phyloP scores from a whole-genome alignment of 208 protist genomes.

The Wallacemonas sp. region DNA sequence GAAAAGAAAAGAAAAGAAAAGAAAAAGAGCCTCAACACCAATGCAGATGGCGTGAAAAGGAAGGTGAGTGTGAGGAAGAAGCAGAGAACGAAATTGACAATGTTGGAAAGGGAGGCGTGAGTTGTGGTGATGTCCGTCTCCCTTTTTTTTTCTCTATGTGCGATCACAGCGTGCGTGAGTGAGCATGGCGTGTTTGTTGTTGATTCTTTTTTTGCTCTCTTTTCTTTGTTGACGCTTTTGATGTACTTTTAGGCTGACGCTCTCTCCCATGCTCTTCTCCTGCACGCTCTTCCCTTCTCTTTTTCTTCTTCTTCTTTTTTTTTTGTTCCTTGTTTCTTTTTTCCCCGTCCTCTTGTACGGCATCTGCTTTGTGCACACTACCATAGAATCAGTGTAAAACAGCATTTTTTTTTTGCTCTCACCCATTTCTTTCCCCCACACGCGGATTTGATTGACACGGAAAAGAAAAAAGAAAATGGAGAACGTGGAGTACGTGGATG shows the following conservation, averaged over 20 bases:
- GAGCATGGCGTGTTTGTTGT: not conserved
- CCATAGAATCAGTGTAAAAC: too few relatives aligned
- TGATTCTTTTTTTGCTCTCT: slow-evolving; percentile 22
- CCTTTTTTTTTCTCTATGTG: too few relatives aligned
- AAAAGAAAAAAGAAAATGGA: not conserved
- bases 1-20: not conserved
- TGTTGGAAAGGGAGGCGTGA: not conserved
- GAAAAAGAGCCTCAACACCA: not conserved
- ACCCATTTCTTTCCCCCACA: not conserved
- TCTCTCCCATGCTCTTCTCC: too few relatives aligned
- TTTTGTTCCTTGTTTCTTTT: too few relatives aligned
- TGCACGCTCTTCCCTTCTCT: too few relatives aligned
- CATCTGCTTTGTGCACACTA: too few relatives aligned
- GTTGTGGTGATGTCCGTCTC: too few relatives aligned
- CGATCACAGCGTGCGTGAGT: too few relatives aligned
- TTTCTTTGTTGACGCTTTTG: slow-evolving; percentile 7
- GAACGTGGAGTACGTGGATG: not conserved
- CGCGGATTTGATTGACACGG: not conserved
- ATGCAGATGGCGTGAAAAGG: not conserved
- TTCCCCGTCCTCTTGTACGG: not conserved
- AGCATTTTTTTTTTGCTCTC: not conserved
- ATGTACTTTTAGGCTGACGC: not conserved
- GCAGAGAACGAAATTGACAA: too few relatives aligned
- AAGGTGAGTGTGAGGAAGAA: slow-evolving; percentile 9
- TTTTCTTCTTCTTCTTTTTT: too few relatives aligned